Base-by-base conservation (phyloP, 352 stramenopile genomes). In the Halophytophthora batemanensis region DNA sequence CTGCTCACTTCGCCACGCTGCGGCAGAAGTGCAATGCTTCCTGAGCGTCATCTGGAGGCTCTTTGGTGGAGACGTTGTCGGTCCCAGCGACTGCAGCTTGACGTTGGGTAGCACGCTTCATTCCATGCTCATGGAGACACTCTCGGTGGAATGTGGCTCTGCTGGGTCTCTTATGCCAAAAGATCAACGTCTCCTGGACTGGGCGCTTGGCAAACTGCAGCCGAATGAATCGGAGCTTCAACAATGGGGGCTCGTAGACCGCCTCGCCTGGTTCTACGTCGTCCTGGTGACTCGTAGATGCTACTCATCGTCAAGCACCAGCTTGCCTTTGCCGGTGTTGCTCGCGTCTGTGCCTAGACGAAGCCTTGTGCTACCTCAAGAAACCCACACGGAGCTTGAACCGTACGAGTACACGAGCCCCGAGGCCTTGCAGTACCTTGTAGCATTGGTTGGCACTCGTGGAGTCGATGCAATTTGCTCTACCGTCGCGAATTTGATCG, bases 231-330 rank as follows among this genome's bases (percentile, higher is more conserved):
- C 45, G 21, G 55, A 65, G 4, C 35, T 69, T 6, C 46, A 66
- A 14, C 50, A 55, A 2, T 69, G 56, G 45, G 48, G 31, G 40
- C 48, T 69, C 2, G 56, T 65, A 1, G 61, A 69, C 17, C 47
- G 61, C 40, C 8, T 69, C 7, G 44, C 61, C 11, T 66, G 61
- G 61, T 11, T 69, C 4, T 62, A 52, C 28, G 25, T 69, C 13
- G 52, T 34, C 0, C 34, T 68, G 19, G 59, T 64, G 45, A 60
- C 54, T 8, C 53, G 28, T 13, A 52, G 37, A n/a, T 60, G 54
- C 18, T 34, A 50, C 41, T 21, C 49, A n/a, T 48, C 38, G 29
- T 3, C 31, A 37, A 42, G 25, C 29, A 13, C 21, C 8, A 31
- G 33, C n/a, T 15, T 22, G 42, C 35, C 47, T 8, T 44, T 43